Evolutionary conservation across 1,284 basidiomycete genomes (phyloP), one percentile per base, ranked within the genome.

Genomic region (Bjerkandera adusta): DNA sequence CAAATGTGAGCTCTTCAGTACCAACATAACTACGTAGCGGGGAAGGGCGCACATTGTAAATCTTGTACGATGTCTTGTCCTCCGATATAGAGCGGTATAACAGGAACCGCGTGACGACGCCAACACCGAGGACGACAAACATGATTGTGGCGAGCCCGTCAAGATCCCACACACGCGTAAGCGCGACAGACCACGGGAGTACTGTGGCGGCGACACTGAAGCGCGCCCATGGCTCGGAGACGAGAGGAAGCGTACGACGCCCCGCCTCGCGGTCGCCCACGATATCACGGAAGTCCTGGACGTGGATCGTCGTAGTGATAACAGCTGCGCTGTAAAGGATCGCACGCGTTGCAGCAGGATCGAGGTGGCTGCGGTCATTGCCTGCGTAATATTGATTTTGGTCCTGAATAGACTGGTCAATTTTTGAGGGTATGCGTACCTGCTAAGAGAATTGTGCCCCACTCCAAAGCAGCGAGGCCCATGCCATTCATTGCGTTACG

Each of bases 281-380:
- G 27, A 59, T 57, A 45, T 72, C 70, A 42, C 66, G 62, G 55
- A 72, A 72, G 49, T 72, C 69, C 36, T 72, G 71, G 18, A 67
- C 60, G 20, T 72, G 69, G 12, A 69, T 59, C 1, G 71, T 71
- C 12, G 68, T 70, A 11, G 60, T 32, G 36, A 67, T 58, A 13
- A 68, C 56, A 5, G 51, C 43, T 0, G 57, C 49, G 43, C 58
- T 64, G 18, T 62, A 48, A 8, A 44, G 18, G 18, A 65, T 54
- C 11, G 65, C 47, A n/a, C 53, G 25, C 1, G 52, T 26, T 6
- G 60, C 50, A 13, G 45, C 54, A 2, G 43, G 20, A 37, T 57
- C 48, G 18, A 48, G 33, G 30, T 34, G 22, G 24, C 29, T 11
- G 22, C 34, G 36, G 34, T 36, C 26, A 4, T 18, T 4, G 24